Evolutionary conservation across 2,329 filamentous ascomycete genomes (phyloP), one percentile per base, ranked within the genome.

Genomic region (Alternaria solani): DNA sequence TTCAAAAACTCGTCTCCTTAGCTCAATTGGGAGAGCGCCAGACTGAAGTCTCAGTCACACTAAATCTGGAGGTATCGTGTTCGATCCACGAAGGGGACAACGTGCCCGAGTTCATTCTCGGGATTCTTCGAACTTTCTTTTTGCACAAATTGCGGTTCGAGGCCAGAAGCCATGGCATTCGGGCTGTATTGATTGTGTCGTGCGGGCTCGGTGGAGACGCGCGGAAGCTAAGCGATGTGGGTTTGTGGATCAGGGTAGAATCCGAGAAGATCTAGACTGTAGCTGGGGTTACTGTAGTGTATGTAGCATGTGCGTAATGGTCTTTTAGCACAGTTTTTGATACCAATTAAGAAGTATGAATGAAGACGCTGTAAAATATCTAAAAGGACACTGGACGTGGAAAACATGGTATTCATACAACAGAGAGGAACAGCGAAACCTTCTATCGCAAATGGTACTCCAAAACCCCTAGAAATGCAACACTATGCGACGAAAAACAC

Each of bases 21-120:
- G 52, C 52, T 55, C 52, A 55, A 55, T 55, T 55, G 52, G 52
- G 52, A 55, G 52, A 55, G 52, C 52, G 52, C 52, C 52, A 55
- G 52, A 55, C 52, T 46, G 52, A 55, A 55, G 52, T 55, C 41
- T 55, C 52, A 38, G 52, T 55, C 52, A 42, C 39, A 42, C 39
- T 42, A 42, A 42, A 28, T 25, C 39, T 42, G 39, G 39, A 42
- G 39, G 39, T 42, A 42, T 42, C 39, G 39, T 42, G 39, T 42
- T 42, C 39, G 39, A 42, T 42, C 39, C 28, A 42, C n/a, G 34
- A 55, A 42, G 12, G 20, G 32, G 18, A 28, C 38, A 52, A 28
- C 51, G 52, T 55, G 52, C 52, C 20, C 28, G 52, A 11, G 41
- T 18, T n/a, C 14, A 18, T 26, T 20, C 52, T 39, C 16, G 7